Evolutionary conservation across 352 stramenopile species (phyloP).

Genomic region (Globisporangium echinulatum): DNA sequence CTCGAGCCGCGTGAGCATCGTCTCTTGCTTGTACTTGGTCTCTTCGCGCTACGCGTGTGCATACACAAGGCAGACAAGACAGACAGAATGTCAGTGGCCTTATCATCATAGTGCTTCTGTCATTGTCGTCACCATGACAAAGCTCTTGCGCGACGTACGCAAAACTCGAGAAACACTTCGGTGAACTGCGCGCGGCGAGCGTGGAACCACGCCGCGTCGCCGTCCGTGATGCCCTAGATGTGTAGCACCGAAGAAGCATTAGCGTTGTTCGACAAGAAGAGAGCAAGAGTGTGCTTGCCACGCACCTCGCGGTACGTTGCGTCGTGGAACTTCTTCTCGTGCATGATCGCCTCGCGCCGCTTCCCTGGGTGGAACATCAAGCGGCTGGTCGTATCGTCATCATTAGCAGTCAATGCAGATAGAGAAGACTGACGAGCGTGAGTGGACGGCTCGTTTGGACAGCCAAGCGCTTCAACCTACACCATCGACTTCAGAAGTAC

Average conservation of each 20-base stretch:
- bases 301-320: constrained; percentile 41
- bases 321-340: constrained; percentile 67
- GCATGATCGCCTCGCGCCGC: constrained; percentile 55
- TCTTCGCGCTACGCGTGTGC: constrained; percentile 39
- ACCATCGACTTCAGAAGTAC: no score
- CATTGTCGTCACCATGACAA: background rate
- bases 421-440: background rate
- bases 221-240: constrained; percentile 20
- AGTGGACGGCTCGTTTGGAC: no score
- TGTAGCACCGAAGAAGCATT: background rate
- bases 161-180: constrained; percentile 49
- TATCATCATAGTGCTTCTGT: no score
- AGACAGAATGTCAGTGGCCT: no score
- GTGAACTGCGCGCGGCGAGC: constrained; percentile 37
- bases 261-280: background rate
- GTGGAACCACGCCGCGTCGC: constrained; percentile 48
- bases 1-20: constrained; percentile 66
- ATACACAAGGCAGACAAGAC: background rate
- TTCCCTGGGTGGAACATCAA: constrained; percentile 62
- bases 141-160: constrained; percentile 23
- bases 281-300: no score
- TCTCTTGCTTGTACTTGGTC: constrained; percentile 67
- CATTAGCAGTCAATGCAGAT: constrained; percentile 1
- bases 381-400: constrained; percentile 18
- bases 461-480: background rate